Evolutionary conservation across 306 rosid genomes (phyloP).

Genomic region (Casuarina equisetifolia): DNA sequence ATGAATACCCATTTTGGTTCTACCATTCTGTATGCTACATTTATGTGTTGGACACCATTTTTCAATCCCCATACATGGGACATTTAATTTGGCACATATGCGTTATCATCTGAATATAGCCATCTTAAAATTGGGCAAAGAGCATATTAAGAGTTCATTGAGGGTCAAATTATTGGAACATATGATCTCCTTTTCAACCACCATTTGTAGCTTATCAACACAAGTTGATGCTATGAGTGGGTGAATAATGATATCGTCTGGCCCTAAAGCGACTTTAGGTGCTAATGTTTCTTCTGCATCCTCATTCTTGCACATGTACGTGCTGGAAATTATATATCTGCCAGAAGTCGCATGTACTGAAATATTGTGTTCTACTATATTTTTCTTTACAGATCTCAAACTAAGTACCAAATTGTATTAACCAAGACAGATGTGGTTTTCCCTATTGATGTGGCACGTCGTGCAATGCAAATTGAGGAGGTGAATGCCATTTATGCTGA

Average conservation of each 20-base stretch:
- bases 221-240: background rate
- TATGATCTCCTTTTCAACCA: background rate
- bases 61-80: background rate
- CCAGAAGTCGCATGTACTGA: slow-evolving; percentile 3
- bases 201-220: background rate
- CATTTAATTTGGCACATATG: background rate
- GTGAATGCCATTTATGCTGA: slow-evolving; percentile 33
- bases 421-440: slow-evolving; percentile 80
- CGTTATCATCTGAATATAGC: background rate
- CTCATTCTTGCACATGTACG: background rate
- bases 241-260: background rate
- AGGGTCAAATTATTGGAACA: background rate
- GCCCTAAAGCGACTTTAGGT: slow-evolving; percentile 4
- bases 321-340: slow-evolving; percentile 3
- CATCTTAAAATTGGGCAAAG: background rate
- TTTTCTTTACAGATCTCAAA: slow-evolving; percentile 63
- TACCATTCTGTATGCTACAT: background rate
- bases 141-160: background rate
- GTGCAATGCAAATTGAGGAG: slow-evolving; percentile 93
- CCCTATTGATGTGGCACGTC: slow-evolving; percentile 92
- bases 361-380: slow-evolving; percentile 24
- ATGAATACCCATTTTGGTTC: background rate
- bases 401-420: slow-evolving; percentile 84
- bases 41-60: background rate
- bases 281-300: background rate